Percentiles rank a stretch among this genome's conserved stretches.
Evolutionary conservation across 495 filamentous ascomycete species (phyloP).

Genomic region (Penicillium tannophilum): DNA sequence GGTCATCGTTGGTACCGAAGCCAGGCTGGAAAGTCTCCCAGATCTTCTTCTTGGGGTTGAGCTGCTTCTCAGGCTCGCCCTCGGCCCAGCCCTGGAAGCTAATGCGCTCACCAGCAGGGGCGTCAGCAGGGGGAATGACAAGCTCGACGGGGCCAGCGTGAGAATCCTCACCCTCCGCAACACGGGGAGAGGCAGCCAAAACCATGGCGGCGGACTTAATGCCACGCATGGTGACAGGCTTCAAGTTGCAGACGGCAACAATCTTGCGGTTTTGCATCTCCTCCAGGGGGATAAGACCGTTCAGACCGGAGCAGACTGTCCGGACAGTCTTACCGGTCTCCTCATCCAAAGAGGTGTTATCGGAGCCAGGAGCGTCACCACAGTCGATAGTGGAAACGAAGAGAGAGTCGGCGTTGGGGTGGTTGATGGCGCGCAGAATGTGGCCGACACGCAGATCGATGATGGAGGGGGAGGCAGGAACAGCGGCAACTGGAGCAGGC

Average conservation of each 20-base stretch:
- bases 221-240: constrained; percentile 98
- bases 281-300: constrained; percentile 86
- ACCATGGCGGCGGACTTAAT: constrained; percentile 97
- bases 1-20: constrained; percentile 77
- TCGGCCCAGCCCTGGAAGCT: constrained; percentile 88
- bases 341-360: constrained; percentile 75
- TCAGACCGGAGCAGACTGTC: constrained; percentile 94
- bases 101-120: constrained; percentile 80
- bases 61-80: constrained; percentile 84
- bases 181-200: constrained; percentile 82
- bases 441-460: constrained; percentile 97
- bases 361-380: constrained; percentile 82
- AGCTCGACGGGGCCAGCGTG: constrained; percentile 93
- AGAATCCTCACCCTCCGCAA: constrained; percentile 74
- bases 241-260: constrained; percentile 92
- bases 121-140: constrained; percentile 78
- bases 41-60: constrained; percentile 99
- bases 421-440: constrained; percentile 90
- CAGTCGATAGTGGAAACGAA: constrained; percentile 97
- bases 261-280: constrained; percentile 98
- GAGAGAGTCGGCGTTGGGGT: constrained; percentile 94
- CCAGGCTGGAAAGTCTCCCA: constrained; percentile 96
- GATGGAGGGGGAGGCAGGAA: constrained; percentile 75
- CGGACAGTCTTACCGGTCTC: constrained; percentile 85
- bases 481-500: constrained; percentile 61